phyloP scores from a whole-genome alignment of 495 filamentous ascomycete genomes.

The Evansstolkia leycettana region DNA sequence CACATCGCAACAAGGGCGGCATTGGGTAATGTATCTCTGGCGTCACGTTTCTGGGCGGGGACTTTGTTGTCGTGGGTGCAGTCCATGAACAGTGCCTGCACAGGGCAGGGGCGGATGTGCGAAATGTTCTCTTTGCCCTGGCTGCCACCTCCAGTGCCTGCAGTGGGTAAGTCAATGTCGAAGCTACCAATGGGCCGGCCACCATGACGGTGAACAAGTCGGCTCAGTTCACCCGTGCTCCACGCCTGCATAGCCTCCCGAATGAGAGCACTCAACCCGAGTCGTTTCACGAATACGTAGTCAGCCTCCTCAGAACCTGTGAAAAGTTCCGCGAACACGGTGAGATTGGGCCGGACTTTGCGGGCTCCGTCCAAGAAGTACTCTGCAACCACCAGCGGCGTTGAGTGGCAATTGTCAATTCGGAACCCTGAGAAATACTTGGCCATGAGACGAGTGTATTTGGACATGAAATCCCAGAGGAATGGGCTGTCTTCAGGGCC shows the following conservation, averaged over 20 bases:
- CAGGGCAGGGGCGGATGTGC: conserved; percentile 64
- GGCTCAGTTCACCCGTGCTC: conserved; percentile 84
- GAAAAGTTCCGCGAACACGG: conserved; percentile 92
- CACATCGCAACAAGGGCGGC: conserved; percentile 94
- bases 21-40: conserved; percentile 89
- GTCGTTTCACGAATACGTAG: conserved; percentile 83
- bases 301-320: conserved; percentile 93
- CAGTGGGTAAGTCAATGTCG: conserved; percentile 53
- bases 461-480: conserved; percentile 90
- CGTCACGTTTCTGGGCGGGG: conserved; percentile 90
- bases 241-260: conserved; percentile 98
- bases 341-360: conserved; percentile 74
- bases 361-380: conserved; percentile 88
- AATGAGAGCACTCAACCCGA: conserved; percentile 83
- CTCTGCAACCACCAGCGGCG: conserved; percentile 83
- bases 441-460: conserved; percentile 85
- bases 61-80: conserved; percentile 98
- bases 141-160: conserved; percentile 28
- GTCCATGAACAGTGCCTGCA: conserved; percentile 96
- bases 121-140: conserved; percentile 47
- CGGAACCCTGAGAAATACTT: conserved; percentile 93
- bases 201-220: conserved; percentile 87
- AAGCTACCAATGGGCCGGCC: conserved; percentile 95
- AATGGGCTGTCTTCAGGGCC: conserved; percentile 78
- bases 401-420: conserved; percentile 98